Base-by-base conservation (phyloP, 2,329 filamentous ascomycete genomes). In the Stachybotrys echinatus region DNA sequence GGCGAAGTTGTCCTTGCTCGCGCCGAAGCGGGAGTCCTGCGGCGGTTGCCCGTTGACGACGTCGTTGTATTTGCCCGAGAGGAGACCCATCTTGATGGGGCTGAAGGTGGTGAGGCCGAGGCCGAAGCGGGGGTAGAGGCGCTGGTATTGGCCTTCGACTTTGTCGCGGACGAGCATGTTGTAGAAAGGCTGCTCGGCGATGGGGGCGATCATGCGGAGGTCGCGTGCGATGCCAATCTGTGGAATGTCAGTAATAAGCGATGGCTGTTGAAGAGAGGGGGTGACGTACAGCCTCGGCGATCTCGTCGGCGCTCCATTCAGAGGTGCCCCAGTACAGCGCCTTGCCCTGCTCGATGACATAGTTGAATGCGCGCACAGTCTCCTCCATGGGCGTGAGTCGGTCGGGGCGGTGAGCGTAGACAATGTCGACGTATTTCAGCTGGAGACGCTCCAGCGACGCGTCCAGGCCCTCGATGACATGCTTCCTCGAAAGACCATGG, bases 281-380 rank as follows among this genome's bases (percentile, higher is more conserved):
- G 52, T 81, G 73, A 14, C 79, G 71, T 71, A 78, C 81, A 0
- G 84, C 84, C 51, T 81, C 74, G 6, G 78, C 76, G 60, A 87
- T 86, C 69, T 87, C 83, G 51, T 79, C 76, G 42, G 84, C 81
- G 52, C 74, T 76, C 83, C 84, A 87, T 64, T 87, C 81, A 0
- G 81, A 85, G 0, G 83, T 87, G 42, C 83, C 84, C 83, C 83
- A 87, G 72, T 87, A 87, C 55, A 88, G 80, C 2, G 82, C 80
- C 68, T 87, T 83, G 55, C 85, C 85, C 1, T 74, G 75, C 64
- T 83, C 73, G 63, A 89, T 87, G 48, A 88, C 68, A 64, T 87
- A 74, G 71, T 87, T 87, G 72, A 89, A 88, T 48, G 79, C 83
- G 48, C 84, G 80, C 37, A 88, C 84, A 2, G 78, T 82, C 70